A percentile compares a stretch with the other conserved stretches of the same genome.
These are phyloP conservation scores for Chaetomidium leptoderma DNA, from an alignment of 495 filamentous ascomycete genomes.

Conservation along the genomic window DNA sequence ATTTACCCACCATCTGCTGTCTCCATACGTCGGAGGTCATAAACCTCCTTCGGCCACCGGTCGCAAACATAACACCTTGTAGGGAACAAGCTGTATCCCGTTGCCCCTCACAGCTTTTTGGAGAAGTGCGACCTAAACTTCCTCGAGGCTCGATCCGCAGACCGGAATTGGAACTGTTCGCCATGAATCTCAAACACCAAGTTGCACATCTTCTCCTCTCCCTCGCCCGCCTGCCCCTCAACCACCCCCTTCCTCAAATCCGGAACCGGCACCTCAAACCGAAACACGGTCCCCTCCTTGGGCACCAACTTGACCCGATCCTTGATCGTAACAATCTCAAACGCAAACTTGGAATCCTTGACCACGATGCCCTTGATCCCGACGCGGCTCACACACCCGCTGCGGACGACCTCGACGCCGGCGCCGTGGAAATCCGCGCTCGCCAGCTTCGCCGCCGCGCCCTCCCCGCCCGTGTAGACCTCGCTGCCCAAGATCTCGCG, in stretches of 20 bases:
- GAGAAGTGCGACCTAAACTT: conserved; percentile 80
- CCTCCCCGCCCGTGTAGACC: conserved; percentile 41
- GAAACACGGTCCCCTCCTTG: conserved; percentile 85
- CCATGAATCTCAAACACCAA: conserved; percentile 86
- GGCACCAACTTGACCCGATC: conserved; percentile 70
- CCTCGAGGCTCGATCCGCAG: conserved; percentile 79
- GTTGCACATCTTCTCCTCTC: conserved; percentile 28
- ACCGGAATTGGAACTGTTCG: conserved; percentile 75
- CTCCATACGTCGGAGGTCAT: neutral
- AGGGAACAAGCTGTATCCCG: neutral
- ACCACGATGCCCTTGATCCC: conserved; percentile 82
- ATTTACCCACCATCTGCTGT: neutral
- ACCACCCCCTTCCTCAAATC: conserved; percentile 16
- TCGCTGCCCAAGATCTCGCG: conserved; percentile 61
- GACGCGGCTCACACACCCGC: conserved; percentile 73
- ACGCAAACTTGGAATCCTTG: conserved; percentile 78
- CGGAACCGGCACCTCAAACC: conserved; percentile 61
- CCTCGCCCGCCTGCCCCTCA: conserved; percentile 8
- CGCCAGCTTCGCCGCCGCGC: conserved; percentile 59
- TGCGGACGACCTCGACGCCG: conserved; percentile 74
- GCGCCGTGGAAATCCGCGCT: conserved; percentile 91
- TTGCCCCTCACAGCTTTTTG: conserved; percentile 54
- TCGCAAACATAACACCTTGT: neutral
- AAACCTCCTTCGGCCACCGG: no score
- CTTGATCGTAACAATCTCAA: conserved; percentile 72